phyloP scores from a whole-genome alignment of 2,329 filamentous ascomycete species.

The Pyrenophora graminea region DNA sequence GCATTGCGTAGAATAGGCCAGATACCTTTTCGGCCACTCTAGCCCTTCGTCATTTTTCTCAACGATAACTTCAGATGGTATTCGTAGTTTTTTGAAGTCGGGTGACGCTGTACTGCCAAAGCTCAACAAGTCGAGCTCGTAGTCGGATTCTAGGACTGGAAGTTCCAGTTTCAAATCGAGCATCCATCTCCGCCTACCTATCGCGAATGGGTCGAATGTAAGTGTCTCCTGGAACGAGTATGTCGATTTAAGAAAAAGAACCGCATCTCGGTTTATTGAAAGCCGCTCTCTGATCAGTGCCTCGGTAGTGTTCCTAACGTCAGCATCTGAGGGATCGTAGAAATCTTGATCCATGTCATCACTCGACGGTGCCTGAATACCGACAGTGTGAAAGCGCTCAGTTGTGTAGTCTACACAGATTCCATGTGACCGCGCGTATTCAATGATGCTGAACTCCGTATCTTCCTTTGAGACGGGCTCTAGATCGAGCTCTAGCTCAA shows the following conservation, averaged over 20 bases:
- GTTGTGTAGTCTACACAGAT: conserved; percentile 47
- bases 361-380: conserved; percentile 14
- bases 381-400: conserved; percentile 27
- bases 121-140: conserved; percentile 50
- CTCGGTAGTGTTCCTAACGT: conserved; percentile 14
- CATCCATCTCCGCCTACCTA: conserved; percentile 22
- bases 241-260: conserved; percentile 32
- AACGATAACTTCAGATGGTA: conserved; percentile 42
- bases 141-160: conserved; percentile 53
- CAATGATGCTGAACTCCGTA: conserved; percentile 46
- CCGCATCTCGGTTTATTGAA: conserved; percentile 34
- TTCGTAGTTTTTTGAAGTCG: conserved; percentile 34
- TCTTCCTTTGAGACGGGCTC: conserved; percentile 16
- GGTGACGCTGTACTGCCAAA: conserved; percentile 40
- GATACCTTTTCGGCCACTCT: conserved; percentile 47
- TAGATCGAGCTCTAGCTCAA: conserved; percentile 23
- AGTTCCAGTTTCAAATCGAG: conserved; percentile 49
- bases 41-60: conserved; percentile 52
- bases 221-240: conserved; percentile 9
- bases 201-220: background rate
- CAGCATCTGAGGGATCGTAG: conserved; percentile 20
- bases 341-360: conserved; percentile 24
- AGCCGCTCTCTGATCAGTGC: conserved; percentile 36
- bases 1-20: conserved; percentile 31
- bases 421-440: conserved; percentile 55